Evolutionary conservation across 345 rosid species (phyloP).

Genomic region (Citrus mangshanensis): DNA sequence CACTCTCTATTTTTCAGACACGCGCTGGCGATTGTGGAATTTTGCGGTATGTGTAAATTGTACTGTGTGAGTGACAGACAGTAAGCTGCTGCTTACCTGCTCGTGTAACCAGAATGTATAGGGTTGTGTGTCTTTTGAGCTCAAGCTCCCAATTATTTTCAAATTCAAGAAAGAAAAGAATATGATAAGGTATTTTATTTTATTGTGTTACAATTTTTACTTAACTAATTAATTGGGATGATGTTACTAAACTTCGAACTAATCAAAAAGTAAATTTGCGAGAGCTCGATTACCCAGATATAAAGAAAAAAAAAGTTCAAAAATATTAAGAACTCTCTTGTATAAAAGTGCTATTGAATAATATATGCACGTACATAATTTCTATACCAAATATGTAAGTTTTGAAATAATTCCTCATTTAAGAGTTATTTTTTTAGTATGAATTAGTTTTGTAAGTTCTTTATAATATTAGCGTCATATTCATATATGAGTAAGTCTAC

Average conservation of each 20-base stretch:
- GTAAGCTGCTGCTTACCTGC: conserved; percentile 1
- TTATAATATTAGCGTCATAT: too few relatives aligned
- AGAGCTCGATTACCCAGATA: not conserved
- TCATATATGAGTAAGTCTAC: too few relatives aligned
- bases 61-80: conserved; percentile 2
- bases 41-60: not conserved
- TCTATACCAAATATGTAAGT: too few relatives aligned
- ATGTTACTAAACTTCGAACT: not conserved
- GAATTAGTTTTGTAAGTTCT: too few relatives aligned
- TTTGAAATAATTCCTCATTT: too few relatives aligned
- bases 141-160: conserved; percentile 19
- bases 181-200: not conserved
- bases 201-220: not conserved
- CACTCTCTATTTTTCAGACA: not conserved
- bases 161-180: not conserved
- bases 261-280: not conserved
- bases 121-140: conserved; percentile 24
- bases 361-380: too few relatives aligned
- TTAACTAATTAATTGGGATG: not conserved
- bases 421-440: too few relatives aligned
- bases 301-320: not conserved
- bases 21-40: conserved; percentile 10
- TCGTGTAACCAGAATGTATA: conserved; percentile 28
- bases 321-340: too few relatives aligned
- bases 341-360: too few relatives aligned